phyloP scores from a whole-genome alignment of 768 basidiomycete species.

The Leccinum disarticulatum region DNA sequence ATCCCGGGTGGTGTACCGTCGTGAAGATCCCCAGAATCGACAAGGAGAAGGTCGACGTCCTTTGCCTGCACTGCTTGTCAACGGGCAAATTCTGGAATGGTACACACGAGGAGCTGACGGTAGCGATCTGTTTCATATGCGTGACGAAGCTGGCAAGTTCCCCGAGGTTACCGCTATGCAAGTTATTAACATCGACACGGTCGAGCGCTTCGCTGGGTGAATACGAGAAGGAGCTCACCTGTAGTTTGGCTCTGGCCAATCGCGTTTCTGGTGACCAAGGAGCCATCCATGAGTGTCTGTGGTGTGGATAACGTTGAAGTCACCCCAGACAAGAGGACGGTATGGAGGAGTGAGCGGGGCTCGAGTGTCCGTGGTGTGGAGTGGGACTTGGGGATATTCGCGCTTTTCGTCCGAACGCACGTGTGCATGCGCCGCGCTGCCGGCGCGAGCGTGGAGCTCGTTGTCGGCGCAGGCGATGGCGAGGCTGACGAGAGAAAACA shows the following conservation, averaged over 20 bases:
- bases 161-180: conserved; percentile 59
- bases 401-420: conserved; percentile 37
- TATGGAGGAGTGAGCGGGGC: conserved; percentile 54
- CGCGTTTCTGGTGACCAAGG: conserved; percentile 76
- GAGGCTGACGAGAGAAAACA: conserved; percentile 19
- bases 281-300: conserved; percentile 86
- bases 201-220: neutral
- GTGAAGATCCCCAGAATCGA: conserved; percentile 80
- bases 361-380: conserved; percentile 34
- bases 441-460: conserved; percentile 22
- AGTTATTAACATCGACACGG: neutral
- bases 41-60: conserved; percentile 79
- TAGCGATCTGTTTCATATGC: conserved; percentile 77
- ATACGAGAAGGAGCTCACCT: conserved; percentile 36
- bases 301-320: conserved; percentile 84
- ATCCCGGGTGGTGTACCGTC: conserved; percentile 43
- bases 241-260: conserved; percentile 76
- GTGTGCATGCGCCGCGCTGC: conserved; percentile 39
- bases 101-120: conserved; percentile 34
- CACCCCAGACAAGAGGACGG: conserved; percentile 78
- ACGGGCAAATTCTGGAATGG: neutral
- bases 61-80: conserved; percentile 41
- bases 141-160: conserved; percentile 84
- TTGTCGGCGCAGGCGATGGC: conserved; percentile 22
- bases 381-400: conserved; percentile 40